Conservation (phyloP, 164 flowering plant species). For the Vitis amurensis region DNA sequence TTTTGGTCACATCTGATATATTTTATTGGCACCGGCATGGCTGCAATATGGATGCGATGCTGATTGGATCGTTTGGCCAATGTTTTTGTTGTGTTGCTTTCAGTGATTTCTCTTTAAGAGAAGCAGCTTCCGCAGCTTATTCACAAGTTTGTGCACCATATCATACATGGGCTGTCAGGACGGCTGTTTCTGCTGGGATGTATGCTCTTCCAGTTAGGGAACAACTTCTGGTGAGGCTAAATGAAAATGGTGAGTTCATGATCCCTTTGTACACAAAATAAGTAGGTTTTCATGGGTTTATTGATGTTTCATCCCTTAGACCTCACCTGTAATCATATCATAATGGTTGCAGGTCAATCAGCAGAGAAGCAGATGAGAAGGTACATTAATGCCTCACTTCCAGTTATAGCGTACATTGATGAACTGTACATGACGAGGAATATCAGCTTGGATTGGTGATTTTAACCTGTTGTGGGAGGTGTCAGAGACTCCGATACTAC, state of each 20-base stretch:
- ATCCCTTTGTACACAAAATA: neutral
- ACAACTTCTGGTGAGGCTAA: conserved; percentile 64
- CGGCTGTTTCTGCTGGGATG: conserved; percentile 88
- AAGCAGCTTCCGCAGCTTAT: conserved; percentile 87
- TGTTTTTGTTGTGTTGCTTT: neutral
- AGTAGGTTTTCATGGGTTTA: too few relatives aligned
- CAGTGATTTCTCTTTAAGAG: conserved; percentile 62
- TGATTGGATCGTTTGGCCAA: too few relatives aligned
- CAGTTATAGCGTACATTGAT: conserved; percentile 72
- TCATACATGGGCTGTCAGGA: conserved; percentile 85
- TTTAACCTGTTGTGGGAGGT: neutral
- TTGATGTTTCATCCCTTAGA: too few relatives aligned
- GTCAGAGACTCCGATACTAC: neutral
- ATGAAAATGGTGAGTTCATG: conserved; percentile 65
- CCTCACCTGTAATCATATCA: too few relatives aligned
- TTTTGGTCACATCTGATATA: neutral
- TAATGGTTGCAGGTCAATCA: conserved; percentile 56
- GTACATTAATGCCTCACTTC: conserved; percentile 66
- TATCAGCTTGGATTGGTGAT: conserved; percentile 86
- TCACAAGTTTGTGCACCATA: conserved; percentile 79
- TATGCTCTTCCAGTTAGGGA: conserved; percentile 85
- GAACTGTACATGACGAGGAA: conserved; percentile 57
- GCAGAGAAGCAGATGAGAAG: conserved; percentile 83
- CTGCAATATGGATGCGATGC: too few relatives aligned
- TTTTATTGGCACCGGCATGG: neutral